Base-by-base conservation (phyloP, 345 rosid species). In the Dipteronia sinensis region DNA sequence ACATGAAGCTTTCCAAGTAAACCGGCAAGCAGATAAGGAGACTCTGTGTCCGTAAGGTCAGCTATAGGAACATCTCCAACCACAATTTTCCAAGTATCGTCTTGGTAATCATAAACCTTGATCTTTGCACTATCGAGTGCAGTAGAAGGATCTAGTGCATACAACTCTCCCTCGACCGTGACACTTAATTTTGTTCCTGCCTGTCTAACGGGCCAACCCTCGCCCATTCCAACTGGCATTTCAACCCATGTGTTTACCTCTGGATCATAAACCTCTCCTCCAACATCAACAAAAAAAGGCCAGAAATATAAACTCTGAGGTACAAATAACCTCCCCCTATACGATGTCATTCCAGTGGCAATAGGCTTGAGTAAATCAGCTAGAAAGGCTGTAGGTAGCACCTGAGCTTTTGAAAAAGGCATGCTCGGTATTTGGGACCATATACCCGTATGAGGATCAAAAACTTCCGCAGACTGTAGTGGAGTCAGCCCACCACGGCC, bases 141-240 rank as follows among this genome's bases (percentile, higher is more conserved):
- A 74, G 90, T 87, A 51, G 92, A 93, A 51, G 97, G 97, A 75
- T 95, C 95, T 2, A 95, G 73, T 13, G 94, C 92, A 76, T 92
- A 93, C 77, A 93, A 61, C 78, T 90, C 90, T 7, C 88, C 94
- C 17, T 90, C 98, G 17, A 95, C 88, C 2, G 85, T 86, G 47
- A 91, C 93, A 65, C 98, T 95, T 62, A 93, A 69, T 78, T 95
- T 95, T 1, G 91, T 90, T 65, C 98, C 97, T 0, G 95, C 95
- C 72, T 93, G 94, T 79, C 90, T 84, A 34, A 93, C 95, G 6
- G 97, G 98, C 98, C 98, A 95, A 62, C 98, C 98, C 67, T 93
- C 95, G 7, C 93, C 98, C 98, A 95, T 95, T 61, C 98, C 98
- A 27, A 80, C 42, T 11, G 98, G 98, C 98, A 95, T 95, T 80